Evolutionary conservation across 2,329 filamentous ascomycete species (phyloP).

Genomic region (Helminthosporium solani): DNA sequence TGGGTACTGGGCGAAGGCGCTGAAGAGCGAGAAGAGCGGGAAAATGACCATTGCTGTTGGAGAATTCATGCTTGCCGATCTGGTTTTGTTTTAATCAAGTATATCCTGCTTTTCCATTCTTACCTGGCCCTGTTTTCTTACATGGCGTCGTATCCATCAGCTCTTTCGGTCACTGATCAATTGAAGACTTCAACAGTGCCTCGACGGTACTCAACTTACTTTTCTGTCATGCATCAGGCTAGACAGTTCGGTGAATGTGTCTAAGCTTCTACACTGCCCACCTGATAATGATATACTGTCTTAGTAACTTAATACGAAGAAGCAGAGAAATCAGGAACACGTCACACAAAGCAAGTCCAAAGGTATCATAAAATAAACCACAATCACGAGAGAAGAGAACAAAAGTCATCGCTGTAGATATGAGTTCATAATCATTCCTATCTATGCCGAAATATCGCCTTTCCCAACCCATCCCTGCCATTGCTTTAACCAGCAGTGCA

Average conservation of each 20-base stretch:
- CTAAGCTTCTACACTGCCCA: no score
- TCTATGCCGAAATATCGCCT: no score
- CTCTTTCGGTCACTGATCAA: background rate
- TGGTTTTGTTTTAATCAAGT: constrained; percentile 8
- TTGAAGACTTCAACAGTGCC: constrained; percentile 4
- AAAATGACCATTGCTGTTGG: constrained; percentile 3
- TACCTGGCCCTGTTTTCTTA: background rate
- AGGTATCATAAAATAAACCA: no score
- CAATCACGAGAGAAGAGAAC: no score
- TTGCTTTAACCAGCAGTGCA: no score
- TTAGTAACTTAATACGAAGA: no score
- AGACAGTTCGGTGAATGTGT: constrained; percentile 6
- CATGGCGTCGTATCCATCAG: background rate
- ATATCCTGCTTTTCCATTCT: background rate
- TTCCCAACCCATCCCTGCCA: no score
- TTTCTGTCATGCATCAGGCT: constrained; percentile 9
- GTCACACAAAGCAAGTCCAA: no score
- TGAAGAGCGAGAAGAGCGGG: constrained; percentile 3
- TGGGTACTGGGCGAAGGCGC: constrained; percentile 10
- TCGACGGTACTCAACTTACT: constrained; percentile 8
- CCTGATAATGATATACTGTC: no score
- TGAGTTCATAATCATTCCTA: no score
- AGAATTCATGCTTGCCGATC: constrained; percentile 7
- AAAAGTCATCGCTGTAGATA: no score
- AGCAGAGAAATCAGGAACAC: no score